Evolutionary conservation across 1,284 basidiomycete genomes (phyloP), one percentile per base, ranked within the genome.

Genomic region (Puccinia horiana): DNA sequence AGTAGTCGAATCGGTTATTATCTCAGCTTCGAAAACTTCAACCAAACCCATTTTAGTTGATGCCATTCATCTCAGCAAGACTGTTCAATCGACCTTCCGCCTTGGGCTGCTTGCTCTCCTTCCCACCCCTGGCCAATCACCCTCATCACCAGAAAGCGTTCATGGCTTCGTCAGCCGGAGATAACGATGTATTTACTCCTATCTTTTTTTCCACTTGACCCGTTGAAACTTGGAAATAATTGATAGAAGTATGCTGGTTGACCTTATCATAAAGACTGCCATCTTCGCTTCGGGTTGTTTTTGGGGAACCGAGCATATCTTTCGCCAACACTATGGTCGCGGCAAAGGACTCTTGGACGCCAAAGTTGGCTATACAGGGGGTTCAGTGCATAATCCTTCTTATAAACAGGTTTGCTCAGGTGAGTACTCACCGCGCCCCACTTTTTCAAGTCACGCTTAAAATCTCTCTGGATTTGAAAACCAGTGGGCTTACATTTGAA

Each of bases 271-370:
- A 12, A 35, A 81, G 79, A 81, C 56, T 32, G 92, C 93, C 1
- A 93, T 91, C 0, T 95, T 95, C 85, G 93, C 93, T 4, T 90
- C 91, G 1, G 93, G 90, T n/a, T 93, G 92, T 86, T 89, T 89
- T 84, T 85, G 85, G 85, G 85, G 85, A 18, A 85, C 83, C 23
- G 83, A 84, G 80, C 84, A 85, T 65, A 84, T 72, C 40, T 87
- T 88, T 42, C 79, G 79, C 42, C 69, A 74, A 44, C 79, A 81
- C 47, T 81, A 61, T 65, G 47, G 61, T 47, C 29, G 49, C 37
- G 79, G 79, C 0, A 74, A 74, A 49, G 79, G 79, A 32, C 37
- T 81, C n/a, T 63, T 81, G 47, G 56, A 44, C 61, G 44, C 58
- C 37, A 81, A 74, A 44, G 79, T 81, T 29, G 79, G 79, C 73